Conservation (phyloP, 2,329 filamentous ascomycete genomes). For the Cyphellophora europaea region DNA sequence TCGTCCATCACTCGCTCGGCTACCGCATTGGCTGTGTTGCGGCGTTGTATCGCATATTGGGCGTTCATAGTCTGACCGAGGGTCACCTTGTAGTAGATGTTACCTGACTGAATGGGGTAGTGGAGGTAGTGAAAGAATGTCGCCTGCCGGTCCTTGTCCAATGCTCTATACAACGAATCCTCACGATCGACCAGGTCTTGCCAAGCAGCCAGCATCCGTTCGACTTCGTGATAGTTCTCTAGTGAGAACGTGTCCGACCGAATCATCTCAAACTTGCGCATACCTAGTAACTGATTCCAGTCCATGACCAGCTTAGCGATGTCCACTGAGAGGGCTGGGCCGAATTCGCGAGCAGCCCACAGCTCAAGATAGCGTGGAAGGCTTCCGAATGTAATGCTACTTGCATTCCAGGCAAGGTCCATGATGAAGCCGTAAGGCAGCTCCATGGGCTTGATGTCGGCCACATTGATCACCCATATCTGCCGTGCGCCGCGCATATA, state of each 20-base stretch:
- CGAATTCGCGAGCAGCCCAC: slow-evolving; percentile 53
- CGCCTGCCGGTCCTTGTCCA: slow-evolving; percentile 42
- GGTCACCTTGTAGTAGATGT: slow-evolving; percentile 46
- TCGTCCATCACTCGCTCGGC: slow-evolving; percentile 42
- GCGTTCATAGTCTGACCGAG: slow-evolving; percentile 44
- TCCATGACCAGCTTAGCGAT: slow-evolving; percentile 45
- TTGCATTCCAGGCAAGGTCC: slow-evolving; percentile 57
- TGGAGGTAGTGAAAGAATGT: slow-evolving; percentile 56
- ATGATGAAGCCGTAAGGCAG: slow-evolving; percentile 59
- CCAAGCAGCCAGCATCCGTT: slow-evolving; percentile 49
- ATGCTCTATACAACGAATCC: slow-evolving; percentile 44
- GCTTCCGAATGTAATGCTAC: slow-evolving; percentile 43
- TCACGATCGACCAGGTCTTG: slow-evolving; percentile 42
- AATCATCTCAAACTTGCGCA: slow-evolving; percentile 55
- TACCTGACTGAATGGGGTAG: slow-evolving; percentile 50
- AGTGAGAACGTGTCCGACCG: slow-evolving; percentile 50
- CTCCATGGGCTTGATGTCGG: slow-evolving; percentile 57
- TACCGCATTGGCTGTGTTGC: slow-evolving; percentile 47
- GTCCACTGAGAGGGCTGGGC: slow-evolving; percentile 33
- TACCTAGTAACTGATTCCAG: slow-evolving; percentile 48
- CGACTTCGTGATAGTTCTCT: slow-evolving; percentile 56
- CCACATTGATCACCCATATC: slow-evolving; percentile 61
- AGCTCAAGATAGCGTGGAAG: slow-evolving; percentile 48
- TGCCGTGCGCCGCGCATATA: slow-evolving; percentile 49
- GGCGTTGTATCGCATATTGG: slow-evolving; percentile 46